Percentiles rank a stretch among this genome's conserved stretches.
Conservation (phyloP, 768 basidiomycete genomes). For the Tricholoma sp. region DNA sequence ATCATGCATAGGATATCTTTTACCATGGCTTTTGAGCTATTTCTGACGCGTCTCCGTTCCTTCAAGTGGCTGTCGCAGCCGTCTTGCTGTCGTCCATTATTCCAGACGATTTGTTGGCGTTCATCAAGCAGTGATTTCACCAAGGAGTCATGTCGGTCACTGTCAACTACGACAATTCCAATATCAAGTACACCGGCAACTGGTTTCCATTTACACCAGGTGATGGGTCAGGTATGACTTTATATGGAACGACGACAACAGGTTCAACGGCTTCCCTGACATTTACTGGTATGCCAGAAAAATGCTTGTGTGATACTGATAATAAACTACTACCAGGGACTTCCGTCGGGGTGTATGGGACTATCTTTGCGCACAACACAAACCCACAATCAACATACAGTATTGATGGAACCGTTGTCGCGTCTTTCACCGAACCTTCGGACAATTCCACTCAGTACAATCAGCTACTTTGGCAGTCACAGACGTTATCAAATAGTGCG, state of each 20-base stretch:
- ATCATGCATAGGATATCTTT: too few relatives aligned
- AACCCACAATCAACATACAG: not conserved
- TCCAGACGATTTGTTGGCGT: not conserved
- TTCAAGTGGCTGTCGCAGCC: not conserved
- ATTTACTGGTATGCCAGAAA: not conserved
- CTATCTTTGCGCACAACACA: not conserved
- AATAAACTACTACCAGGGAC: not conserved
- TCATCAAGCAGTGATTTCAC: too few relatives aligned
- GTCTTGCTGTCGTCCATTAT: not conserved
- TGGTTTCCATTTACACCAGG: not conserved
- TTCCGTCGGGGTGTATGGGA: not conserved
- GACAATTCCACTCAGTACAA: not conserved
- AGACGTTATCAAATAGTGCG: not conserved
- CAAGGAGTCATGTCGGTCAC: not conserved
- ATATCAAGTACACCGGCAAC: not conserved
- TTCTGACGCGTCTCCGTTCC: not conserved
- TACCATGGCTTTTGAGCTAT: not conserved
- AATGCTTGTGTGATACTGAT: not conserved
- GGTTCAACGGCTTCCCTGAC: not conserved
- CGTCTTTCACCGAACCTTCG: not conserved
- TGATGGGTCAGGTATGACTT: not conserved
- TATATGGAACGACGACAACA: not conserved
- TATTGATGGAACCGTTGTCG: not conserved
- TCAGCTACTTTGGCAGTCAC: not conserved
- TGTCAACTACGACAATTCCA: not conserved